phyloP scores from a whole-genome alignment of 805 yeast species.

The Candida qinlingensis region DNA sequence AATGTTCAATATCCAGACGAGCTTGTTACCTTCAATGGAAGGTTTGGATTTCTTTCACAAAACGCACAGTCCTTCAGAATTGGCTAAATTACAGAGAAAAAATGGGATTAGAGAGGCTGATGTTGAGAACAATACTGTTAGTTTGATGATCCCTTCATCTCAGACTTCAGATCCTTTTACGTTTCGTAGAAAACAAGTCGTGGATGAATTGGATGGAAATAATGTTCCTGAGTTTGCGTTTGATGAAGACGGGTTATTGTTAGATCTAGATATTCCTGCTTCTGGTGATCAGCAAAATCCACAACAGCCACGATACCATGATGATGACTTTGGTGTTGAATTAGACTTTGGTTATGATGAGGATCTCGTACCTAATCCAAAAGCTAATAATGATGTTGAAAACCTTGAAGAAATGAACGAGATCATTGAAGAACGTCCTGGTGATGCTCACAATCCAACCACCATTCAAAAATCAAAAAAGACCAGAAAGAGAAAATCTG shows the following conservation, averaged over 20 bases:
- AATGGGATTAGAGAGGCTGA: conserved; percentile 15
- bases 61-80: not conserved
- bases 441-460: not conserved
- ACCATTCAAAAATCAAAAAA: not conserved
- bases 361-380: not conserved
- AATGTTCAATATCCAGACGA: conserved; percentile 29
- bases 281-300: not conserved
- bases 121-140: conserved; percentile 14
- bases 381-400: conserved; percentile 3
- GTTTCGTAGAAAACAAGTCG: conserved; percentile 1
- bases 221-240: conserved; percentile 22
- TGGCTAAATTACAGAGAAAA: conserved; percentile 2
- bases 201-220: conserved; percentile 11
- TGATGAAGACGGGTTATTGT: conserved; percentile 23
- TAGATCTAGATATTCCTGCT: conserved; percentile 9
- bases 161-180: conserved; percentile 4
- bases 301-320: not conserved
- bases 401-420: conserved; percentile 14
- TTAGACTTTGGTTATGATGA: conserved; percentile 7
- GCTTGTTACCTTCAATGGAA: conserved; percentile 23
- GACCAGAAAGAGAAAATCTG: not conserved
- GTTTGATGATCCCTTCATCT: conserved; percentile 3
- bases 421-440: conserved; percentile 5
- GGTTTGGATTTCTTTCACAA: conserved; percentile 15
- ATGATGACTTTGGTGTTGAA: conserved; percentile 6